phyloP scores from a whole-genome alignment of 306 rosid genomes.

The Dryas drummondii region DNA sequence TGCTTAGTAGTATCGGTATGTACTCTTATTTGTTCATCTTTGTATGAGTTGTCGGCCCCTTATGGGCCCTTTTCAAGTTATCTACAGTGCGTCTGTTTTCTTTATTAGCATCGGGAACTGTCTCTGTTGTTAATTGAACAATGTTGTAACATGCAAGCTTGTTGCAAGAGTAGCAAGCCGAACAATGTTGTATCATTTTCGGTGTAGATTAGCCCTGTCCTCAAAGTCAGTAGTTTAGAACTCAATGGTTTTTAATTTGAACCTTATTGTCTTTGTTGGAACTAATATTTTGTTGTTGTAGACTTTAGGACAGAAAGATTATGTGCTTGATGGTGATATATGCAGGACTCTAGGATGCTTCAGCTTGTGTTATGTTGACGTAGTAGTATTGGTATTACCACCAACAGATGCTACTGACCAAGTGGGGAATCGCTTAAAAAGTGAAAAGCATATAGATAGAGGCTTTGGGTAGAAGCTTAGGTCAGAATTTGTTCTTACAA shows the following conservation, averaged over 20 bases:
- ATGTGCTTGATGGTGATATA: no score
- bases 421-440: no score
- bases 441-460: no score
- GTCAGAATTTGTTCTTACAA: no score
- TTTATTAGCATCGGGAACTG: conserved; percentile 24
- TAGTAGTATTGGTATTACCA: no score
- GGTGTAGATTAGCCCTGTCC: conserved; percentile 22
- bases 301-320: no score
- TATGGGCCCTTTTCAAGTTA: conserved; percentile 5
- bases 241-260: not conserved
- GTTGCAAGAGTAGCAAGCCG: conserved; percentile 4
- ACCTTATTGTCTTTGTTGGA: not conserved
- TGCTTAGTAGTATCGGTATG: conserved; percentile 7
- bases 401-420: no score
- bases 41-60: conserved; percentile 25
- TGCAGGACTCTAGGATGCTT: no score
- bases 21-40: conserved; percentile 13
- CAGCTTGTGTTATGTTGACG: no score
- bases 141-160: conserved; percentile 25
- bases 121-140: conserved; percentile 33
- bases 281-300: no score
- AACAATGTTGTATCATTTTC: conserved; percentile 28
- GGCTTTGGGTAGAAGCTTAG: no score
- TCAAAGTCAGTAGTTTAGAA: conserved; percentile 34
- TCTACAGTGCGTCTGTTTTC: conserved; percentile 13